A percentile compares a stretch with the other conserved stretches of the same genome.
These are phyloP conservation scores for Zoysia matrella DNA, from an alignment of 202 grass and related monocot genomes.

Conservation along the genomic window DNA sequence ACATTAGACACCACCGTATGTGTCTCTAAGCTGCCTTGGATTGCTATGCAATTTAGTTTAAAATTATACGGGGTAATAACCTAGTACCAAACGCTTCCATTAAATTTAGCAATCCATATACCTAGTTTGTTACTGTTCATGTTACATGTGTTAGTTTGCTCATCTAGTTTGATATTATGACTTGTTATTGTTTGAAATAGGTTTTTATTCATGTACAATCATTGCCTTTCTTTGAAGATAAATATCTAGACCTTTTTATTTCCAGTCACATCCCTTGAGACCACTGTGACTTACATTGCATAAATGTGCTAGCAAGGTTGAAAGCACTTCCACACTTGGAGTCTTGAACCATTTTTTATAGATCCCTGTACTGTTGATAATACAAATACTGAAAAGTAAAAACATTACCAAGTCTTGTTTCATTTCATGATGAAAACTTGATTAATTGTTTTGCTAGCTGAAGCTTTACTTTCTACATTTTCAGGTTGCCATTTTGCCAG, in stretches of 20 bases:
- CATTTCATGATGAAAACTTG: constrained; percentile 23
- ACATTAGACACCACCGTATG: not conserved
- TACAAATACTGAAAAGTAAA: not conserved
- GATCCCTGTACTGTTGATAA: too few relatives aligned
- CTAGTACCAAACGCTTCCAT: not conserved
- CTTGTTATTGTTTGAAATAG: not conserved
- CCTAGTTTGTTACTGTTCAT: constrained; percentile 1
- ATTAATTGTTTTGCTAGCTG: constrained; percentile 14
- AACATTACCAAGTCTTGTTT: not conserved
- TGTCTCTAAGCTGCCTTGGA: not conserved
- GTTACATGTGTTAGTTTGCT: constrained; percentile 21
- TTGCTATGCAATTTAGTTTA: constrained; percentile 23
- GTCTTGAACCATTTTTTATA: too few relatives aligned
- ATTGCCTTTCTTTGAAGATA: not conserved
- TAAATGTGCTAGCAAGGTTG: not conserved
- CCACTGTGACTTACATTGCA: not conserved
- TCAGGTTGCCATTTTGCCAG: constrained; percentile 63
- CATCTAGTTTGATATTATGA: constrained; percentile 19
- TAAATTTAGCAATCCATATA: not conserved
- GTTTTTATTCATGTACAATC: constrained; percentile 3
- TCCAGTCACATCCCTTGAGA: not conserved
- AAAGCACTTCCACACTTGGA: not conserved
- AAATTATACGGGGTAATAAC: not conserved
- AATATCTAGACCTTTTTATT: not conserved
- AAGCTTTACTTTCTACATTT: not conserved